Percentiles rank a stretch among this genome's conserved stretches.
These are phyloP conservation scores for Sporisorium exsertum DNA, from an alignment of 1,284 basidiomycete genomes.

Conservation along the genomic window DNA sequence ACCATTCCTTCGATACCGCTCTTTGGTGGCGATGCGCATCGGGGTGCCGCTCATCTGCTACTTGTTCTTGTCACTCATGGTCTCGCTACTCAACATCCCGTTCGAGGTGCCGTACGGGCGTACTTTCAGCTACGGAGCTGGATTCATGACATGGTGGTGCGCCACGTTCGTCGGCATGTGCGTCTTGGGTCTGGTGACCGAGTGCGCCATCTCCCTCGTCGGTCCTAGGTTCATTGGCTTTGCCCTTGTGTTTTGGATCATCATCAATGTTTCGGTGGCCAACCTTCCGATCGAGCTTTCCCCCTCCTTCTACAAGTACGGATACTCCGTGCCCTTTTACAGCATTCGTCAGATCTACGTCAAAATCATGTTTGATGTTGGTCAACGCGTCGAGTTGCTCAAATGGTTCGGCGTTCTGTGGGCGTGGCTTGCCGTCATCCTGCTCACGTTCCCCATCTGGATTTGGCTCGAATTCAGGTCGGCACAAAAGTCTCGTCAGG, in stretches of 20 bases:
- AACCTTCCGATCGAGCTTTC: slow-evolving; percentile 53
- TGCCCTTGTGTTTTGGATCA: slow-evolving; percentile 58
- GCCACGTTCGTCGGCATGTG: slow-evolving; percentile 58
- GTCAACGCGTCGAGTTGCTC: slow-evolving; percentile 52
- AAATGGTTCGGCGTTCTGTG: slow-evolving; percentile 65
- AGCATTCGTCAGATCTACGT: slow-evolving; percentile 58
- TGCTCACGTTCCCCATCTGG: slow-evolving; percentile 60
- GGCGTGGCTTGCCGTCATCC: slow-evolving; percentile 60
- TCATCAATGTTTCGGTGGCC: slow-evolving; percentile 60
- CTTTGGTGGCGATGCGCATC: slow-evolving; percentile 58
- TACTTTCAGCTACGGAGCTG: slow-evolving; percentile 57
- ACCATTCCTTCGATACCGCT: slow-evolving; percentile 51
- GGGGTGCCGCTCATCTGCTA: slow-evolving; percentile 48
- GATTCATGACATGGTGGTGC: slow-evolving; percentile 63
- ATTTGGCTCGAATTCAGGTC: slow-evolving; percentile 49
- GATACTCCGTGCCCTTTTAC: slow-evolving; percentile 65
- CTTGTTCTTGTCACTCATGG: slow-evolving; percentile 60
- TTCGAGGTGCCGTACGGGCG: slow-evolving; percentile 61
- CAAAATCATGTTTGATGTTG: slow-evolving; percentile 61
- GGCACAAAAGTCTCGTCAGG: slow-evolving; percentile 28
- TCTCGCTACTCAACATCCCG: slow-evolving; percentile 60
- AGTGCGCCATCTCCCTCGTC: slow-evolving; percentile 56
- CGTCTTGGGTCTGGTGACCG: slow-evolving; percentile 57
- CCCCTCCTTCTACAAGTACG: slow-evolving; percentile 57
- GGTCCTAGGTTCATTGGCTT: slow-evolving; percentile 60